Evolutionary conservation across 148 eudicot species (phyloP), one percentile per base, ranked within the genome.

Genomic region (Nyssa sinensis): DNA sequence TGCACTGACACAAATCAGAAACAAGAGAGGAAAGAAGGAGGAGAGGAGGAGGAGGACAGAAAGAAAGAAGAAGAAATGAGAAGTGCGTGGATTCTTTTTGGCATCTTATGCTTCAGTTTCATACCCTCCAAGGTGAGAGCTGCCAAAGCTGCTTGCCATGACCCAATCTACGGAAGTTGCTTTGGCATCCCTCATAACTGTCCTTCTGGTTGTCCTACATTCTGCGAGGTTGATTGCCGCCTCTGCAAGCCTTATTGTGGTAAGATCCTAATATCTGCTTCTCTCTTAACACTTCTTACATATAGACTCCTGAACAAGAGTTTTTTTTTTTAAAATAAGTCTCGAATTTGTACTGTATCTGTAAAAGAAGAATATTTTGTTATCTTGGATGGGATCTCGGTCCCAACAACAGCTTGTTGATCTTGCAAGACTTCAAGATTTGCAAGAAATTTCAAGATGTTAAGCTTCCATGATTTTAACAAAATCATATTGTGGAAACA

Each of bases 181-280:
- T 74, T 33, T 33, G 70, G 70, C 28, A 51, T 64, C 47, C 61
- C 1, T 7, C 70, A 74, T 8, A 64, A 51, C 23, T 74, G 77
- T 53, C 77, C 77, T 14, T 49, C 51, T 62, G 70, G 47, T 27
- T 74, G 77, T 64, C 63, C 77, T 32, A 53, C 24, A n/a, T 16
- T 65, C 4, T 74, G 77, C 25, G 77, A 74, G 28, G 70, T 74
- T 6, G 77, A 64, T 51, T 74, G 77, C 77, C 64, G 51, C 5
- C 49, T 74, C 44, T 74, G 77, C 62, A 74, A 64, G 63, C 70
- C 77, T 64, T 74, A 49, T 10, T 74, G 77, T 25, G 77, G 70
- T 74, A 65, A 35, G 70, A 74, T 30, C 19, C 2, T 55, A 55
- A n/a, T 17, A 0, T 55, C 59, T 55, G 51, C 16, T 44, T 19